Conservation (phyloP, 2,329 filamentous ascomycete species). For the Ramularia endophylla region DNA sequence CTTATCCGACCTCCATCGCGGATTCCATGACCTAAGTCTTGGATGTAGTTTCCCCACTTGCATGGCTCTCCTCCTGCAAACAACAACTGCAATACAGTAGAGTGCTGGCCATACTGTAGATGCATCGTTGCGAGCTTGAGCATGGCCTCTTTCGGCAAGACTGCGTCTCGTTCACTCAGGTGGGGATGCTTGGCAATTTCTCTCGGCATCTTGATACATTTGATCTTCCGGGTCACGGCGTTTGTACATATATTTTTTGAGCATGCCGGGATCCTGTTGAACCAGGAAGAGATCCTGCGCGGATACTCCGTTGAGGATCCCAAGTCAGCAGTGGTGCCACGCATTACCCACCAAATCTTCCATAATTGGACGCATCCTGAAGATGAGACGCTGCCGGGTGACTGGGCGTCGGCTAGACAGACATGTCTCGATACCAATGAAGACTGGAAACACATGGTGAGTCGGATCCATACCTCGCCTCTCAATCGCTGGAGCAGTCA, state of each 20-base stretch:
- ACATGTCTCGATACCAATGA: conserved; percentile 6
- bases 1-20: no score
- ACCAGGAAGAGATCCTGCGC: conserved; percentile 2
- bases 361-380: conserved; percentile 8
- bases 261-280: conserved; percentile 4
- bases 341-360: conserved; percentile 9
- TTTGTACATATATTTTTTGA: conserved; percentile 6
- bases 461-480: no score
- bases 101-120: no score
- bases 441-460: conserved; percentile 5
- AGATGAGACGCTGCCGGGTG: conserved; percentile 1
- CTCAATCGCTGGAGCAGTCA: no score
- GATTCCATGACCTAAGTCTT: no score
- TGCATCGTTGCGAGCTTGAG: no score
- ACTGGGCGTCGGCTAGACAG: conserved; percentile 1
- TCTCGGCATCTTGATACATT: not conserved
- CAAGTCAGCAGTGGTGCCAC: not conserved
- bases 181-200: no score
- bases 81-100: no score
- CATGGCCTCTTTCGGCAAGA: no score
- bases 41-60: no score
- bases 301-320: not conserved
- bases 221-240: not conserved
- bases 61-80: no score
- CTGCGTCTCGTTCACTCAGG: no score